A percentile compares a stretch with the other conserved stretches of the same genome.
phyloP scores from a whole-genome alignment of 352 stramenopile genomes.

The Phytophthora podocarpi region DNA sequence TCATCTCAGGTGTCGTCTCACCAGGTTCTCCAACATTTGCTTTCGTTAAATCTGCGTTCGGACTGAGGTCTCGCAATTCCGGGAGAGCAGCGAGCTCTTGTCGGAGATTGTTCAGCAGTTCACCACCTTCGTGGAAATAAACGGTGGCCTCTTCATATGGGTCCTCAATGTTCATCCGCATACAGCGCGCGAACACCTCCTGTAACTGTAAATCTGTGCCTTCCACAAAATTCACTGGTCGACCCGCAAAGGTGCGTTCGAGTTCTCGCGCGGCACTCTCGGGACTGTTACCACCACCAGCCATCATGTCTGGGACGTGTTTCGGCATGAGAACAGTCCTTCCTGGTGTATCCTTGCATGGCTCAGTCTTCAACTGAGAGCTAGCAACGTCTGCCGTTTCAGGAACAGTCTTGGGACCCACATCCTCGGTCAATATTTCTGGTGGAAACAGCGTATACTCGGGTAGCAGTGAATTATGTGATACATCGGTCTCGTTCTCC shows the following conservation, averaged over 20 bases:
- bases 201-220: neutral
- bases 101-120: constrained; percentile 6
- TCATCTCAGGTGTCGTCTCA: neutral
- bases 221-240: neutral
- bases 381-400: too few relatives aligned
- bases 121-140: constrained; percentile 11
- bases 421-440: too few relatives aligned
- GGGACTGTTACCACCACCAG: too few relatives aligned
- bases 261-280: neutral
- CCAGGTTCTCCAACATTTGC: neutral
- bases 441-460: too few relatives aligned
- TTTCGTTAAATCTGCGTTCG: neutral
- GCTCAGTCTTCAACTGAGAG: too few relatives aligned
- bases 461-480: too few relatives aligned
- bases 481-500: too few relatives aligned
- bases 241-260: neutral
- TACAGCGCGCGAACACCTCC: neutral
- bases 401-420: too few relatives aligned
- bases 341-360: too few relatives aligned
- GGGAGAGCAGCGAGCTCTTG: neutral
- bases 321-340: too few relatives aligned
- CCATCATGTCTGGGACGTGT: too few relatives aligned
- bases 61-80: neutral
- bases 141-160: neutral
- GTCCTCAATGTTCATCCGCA: neutral